Conservation (phyloP, 1,284 basidiomycete species). For the Apiotrichum laibachii region DNA sequence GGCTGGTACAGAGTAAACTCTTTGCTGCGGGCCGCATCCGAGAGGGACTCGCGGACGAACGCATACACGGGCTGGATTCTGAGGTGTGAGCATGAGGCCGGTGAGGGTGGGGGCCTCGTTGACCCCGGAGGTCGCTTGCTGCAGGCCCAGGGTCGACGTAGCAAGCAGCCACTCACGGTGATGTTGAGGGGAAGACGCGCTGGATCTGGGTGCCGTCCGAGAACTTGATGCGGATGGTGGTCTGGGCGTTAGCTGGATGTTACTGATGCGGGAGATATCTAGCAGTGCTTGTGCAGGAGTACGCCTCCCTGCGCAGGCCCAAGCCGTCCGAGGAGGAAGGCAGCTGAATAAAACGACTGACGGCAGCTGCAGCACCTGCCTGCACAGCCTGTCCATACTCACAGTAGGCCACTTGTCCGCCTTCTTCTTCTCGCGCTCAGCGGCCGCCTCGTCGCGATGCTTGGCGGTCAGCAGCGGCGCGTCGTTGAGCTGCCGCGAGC, state of each 20-base stretch:
- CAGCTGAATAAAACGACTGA: too few species aligned
- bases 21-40: conserved; percentile 25
- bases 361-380: not conserved
- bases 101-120: not conserved
- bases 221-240: conserved; percentile 49
- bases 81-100: conserved; percentile 6
- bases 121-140: too few species aligned
- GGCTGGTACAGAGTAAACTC: conserved; percentile 51
- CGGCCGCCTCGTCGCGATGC: conserved; percentile 41
- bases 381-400: conserved; percentile 11
- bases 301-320: not conserved
- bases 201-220: conserved; percentile 50
- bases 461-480: conserved; percentile 43
- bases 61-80: conserved; percentile 51
- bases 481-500: conserved; percentile 42
- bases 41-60: conserved; percentile 44
- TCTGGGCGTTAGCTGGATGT: conserved; percentile 19
- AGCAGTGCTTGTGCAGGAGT: too few species aligned
- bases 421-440: conserved; percentile 36
- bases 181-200: conserved; percentile 42
- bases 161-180: conserved; percentile 30
- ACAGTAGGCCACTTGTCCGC: conserved; percentile 48
- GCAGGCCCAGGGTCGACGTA: too few species aligned
- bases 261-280: too few species aligned
- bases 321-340: too few species aligned